Evolutionary conservation across 805 yeast genomes (phyloP).

Genomic region (Torulaspora franciscae): DNA sequence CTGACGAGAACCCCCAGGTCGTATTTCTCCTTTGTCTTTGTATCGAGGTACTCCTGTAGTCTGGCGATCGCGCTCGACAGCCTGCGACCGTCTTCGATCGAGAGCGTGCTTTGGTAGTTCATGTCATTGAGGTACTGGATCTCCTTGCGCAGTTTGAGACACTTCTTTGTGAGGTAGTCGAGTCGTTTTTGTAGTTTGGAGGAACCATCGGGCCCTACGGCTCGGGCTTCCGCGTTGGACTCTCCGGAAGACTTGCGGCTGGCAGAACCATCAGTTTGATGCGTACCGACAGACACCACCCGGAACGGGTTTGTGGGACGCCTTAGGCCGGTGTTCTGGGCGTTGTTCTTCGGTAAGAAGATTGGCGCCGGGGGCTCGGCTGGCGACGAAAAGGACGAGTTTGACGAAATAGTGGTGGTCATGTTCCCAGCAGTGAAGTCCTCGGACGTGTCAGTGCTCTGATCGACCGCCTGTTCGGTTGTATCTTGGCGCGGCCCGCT

Average conservation of each 20-base stretch:
- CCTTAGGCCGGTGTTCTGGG: constrained; percentile 5
- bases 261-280: constrained; percentile 7
- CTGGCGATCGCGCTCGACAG: constrained; percentile 36
- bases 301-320: constrained; percentile 33
- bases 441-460: constrained; percentile 14
- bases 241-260: constrained; percentile 17
- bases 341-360: constrained; percentile 10
- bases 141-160: constrained; percentile 38
- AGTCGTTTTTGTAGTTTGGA: constrained; percentile 33
- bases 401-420: constrained; percentile 4
- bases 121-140: constrained; percentile 36
- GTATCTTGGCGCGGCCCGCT: neutral
- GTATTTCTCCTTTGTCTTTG: constrained; percentile 41
- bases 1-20: constrained; percentile 41
- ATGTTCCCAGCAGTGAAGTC: constrained; percentile 8
- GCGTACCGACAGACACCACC: constrained; percentile 32
- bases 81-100: constrained; percentile 40
- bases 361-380: constrained; percentile 10
- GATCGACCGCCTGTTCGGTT: constrained; percentile 6
- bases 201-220: constrained; percentile 10
- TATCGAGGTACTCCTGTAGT: constrained; percentile 39
- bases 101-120: constrained; percentile 35
- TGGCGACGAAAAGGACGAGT: constrained; percentile 10
- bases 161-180: constrained; percentile 34
- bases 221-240: constrained; percentile 5